Percentiles rank a stretch among this genome's conserved stretches.
phyloP scores from a whole-genome alignment of 2,329 filamentous ascomycete species.

The Penicillium aurantiogriseum region DNA sequence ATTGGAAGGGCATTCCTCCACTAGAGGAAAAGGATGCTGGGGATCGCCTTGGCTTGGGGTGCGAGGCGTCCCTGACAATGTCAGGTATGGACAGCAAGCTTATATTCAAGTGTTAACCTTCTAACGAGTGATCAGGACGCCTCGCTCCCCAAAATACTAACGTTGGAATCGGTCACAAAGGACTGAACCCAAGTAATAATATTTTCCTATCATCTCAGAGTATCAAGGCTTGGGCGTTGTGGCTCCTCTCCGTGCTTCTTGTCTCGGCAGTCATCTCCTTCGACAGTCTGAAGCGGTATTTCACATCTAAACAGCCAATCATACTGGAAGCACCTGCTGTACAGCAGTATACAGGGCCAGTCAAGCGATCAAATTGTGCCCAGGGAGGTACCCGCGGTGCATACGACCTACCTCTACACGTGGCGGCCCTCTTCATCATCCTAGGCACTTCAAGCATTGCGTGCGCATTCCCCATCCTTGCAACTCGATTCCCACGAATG shows the following conservation, averaged over 20 bases:
- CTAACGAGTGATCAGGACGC: slow-evolving; percentile 19
- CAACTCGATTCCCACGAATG: slow-evolving; percentile 57
- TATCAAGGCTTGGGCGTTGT: slow-evolving; percentile 23
- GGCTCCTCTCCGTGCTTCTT: slow-evolving; percentile 29
- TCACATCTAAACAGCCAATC: slow-evolving; percentile 1
- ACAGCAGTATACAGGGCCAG: not conserved
- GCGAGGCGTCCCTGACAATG: slow-evolving; percentile 30
- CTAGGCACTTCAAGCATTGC: slow-evolving; percentile 55
- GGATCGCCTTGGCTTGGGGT: not conserved
- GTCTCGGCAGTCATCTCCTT: slow-evolving; percentile 26
- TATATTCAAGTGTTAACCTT: not conserved
- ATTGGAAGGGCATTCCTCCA: slow-evolving; percentile 2
- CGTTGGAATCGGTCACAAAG: slow-evolving; percentile 1
- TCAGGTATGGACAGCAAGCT: slow-evolving; percentile 24
- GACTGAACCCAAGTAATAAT: not conserved
- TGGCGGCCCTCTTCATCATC: slow-evolving; percentile 64
- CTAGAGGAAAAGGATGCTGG: slow-evolving; percentile 6
- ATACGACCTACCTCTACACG: slow-evolving; percentile 65
- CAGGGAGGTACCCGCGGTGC: slow-evolving; percentile 23
- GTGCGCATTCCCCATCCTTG: slow-evolving; percentile 66
- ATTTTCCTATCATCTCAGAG: slow-evolving; percentile 13
- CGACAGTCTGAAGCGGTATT: slow-evolving; percentile 12
- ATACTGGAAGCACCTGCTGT: not conserved
- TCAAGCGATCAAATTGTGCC: slow-evolving; percentile 27
- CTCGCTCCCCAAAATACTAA: slow-evolving; percentile 15